These are phyloP conservation scores for Colletotrichum sp. DNA, from an alignment of 2,329 filamentous ascomycete species.

Conservation along the genomic window DNA sequence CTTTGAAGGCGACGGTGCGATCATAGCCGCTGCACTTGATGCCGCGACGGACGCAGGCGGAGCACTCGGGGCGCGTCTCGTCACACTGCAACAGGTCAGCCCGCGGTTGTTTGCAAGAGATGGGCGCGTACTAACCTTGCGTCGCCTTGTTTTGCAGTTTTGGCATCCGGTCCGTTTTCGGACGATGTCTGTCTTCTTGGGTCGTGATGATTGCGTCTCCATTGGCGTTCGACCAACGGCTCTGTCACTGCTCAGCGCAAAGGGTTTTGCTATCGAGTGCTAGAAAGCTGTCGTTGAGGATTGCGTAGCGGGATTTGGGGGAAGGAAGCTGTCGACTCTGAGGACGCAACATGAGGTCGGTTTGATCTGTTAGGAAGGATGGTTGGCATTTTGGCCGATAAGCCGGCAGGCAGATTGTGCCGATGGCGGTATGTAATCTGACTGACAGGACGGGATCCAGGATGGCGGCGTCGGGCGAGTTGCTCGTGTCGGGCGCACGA, in stretches of 20 bases:
- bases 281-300: not conserved
- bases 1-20: slow-evolving; percentile 6
- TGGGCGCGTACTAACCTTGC: not conserved
- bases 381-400: not conserved
- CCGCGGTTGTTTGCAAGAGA: not conserved
- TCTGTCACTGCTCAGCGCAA: not conserved
- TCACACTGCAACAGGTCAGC: slow-evolving; percentile 1
- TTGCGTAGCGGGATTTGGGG: not conserved
- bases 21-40: slow-evolving; percentile 14
- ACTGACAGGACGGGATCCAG: not conserved
- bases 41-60: slow-evolving; percentile 1
- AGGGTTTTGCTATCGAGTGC: not conserved
- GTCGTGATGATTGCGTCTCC: not conserved
- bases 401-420: not conserved
- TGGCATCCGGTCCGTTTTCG: slow-evolving; percentile 15
- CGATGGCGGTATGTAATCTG: not conserved
- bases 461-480: not conserved
- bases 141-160: slow-evolving; percentile 6
- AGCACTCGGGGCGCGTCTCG: slow-evolving; percentile 8
- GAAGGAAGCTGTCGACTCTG: not conserved
- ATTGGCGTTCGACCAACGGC: not conserved
- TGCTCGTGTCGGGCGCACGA: not conserved
- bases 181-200: slow-evolving; percentile 14
- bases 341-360: not conserved
- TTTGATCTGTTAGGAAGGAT: not conserved